phyloP scores from a whole-genome alignment of 2,329 filamentous ascomycete species.

The Zymoseptoria ardabiliae region DNA sequence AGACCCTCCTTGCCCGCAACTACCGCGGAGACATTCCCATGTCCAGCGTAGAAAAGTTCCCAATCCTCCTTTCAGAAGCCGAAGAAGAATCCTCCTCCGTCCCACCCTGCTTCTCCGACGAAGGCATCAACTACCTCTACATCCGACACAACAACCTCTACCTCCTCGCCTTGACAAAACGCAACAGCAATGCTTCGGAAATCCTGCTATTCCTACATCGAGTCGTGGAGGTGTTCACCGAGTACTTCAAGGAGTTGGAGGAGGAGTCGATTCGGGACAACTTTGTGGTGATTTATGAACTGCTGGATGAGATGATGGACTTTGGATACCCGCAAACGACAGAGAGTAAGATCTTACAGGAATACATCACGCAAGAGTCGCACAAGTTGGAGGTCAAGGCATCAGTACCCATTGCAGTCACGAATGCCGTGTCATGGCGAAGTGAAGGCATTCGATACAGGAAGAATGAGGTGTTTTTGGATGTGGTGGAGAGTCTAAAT shows the following conservation, averaged over 20 bases:
- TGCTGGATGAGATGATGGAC: slow-evolving; percentile 99
- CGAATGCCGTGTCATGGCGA: slow-evolving; percentile 95
- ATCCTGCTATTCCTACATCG: slow-evolving; percentile 97
- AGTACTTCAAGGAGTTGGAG: slow-evolving; percentile 98
- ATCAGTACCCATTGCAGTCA: slow-evolving; percentile 91
- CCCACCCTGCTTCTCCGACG: slow-evolving; percentile 93
- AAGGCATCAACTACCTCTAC: slow-evolving; percentile 99
- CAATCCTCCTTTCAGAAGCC: slow-evolving; percentile 88
- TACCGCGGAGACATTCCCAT: slow-evolving; percentile 98
- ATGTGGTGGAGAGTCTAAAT: slow-evolving; percentile 94
- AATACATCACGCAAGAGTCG: slow-evolving; percentile 94
- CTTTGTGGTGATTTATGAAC: slow-evolving; percentile 98
- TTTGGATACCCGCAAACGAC: slow-evolving; percentile 99
- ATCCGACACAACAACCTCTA: slow-evolving; percentile 99
- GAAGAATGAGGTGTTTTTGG: slow-evolving; percentile 98
- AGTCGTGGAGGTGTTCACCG: slow-evolving; percentile 96
- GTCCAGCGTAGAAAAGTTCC: slow-evolving; percentile 98
- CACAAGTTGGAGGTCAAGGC: slow-evolving; percentile 98
- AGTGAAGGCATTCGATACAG: slow-evolving; percentile 96
- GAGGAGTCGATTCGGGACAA: slow-evolving; percentile 99
- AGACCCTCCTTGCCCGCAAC: slow-evolving; percentile 98
- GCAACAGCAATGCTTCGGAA: slow-evolving; percentile 97
- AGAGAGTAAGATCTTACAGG: slow-evolving; percentile 95
- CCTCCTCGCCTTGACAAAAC: slow-evolving; percentile 93
- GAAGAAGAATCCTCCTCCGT: slow-evolving; percentile 98